Conservation (phyloP, 305 asterid species). For the Petunia hybrid region DNA sequence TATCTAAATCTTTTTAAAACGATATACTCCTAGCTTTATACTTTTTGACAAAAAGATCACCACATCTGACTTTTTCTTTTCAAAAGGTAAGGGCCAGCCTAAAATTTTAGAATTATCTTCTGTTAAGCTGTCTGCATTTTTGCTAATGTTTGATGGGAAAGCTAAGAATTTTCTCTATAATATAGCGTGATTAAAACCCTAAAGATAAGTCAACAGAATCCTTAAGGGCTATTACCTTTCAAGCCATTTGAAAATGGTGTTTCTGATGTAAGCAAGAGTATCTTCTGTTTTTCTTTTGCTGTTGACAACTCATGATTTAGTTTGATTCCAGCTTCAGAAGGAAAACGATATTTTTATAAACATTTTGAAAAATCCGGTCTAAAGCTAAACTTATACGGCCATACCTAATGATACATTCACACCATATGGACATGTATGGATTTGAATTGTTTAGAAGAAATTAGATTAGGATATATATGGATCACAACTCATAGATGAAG, state of each 20-base stretch:
- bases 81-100: slow-evolving; percentile 12
- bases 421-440: not conserved
- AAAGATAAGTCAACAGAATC: not conserved
- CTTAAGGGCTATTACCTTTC: not conserved
- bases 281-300: not conserved
- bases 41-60: not conserved
- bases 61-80: not conserved
- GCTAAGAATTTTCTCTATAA: not conserved
- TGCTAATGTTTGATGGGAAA: slow-evolving; percentile 12
- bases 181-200: not conserved
- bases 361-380: not conserved
- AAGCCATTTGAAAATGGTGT: slow-evolving; percentile 14
- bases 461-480: slow-evolving; percentile 26
- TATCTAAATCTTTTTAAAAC: not conserved
- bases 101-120: slow-evolving; percentile 13
- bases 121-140: slow-evolving; percentile 21
- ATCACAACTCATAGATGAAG: slow-evolving; percentile 7
- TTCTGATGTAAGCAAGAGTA: slow-evolving; percentile 17
- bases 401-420: slow-evolving; percentile 16
- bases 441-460: not conserved
- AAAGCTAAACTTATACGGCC: not conserved
- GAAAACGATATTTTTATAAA: not conserved
- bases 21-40: too few relatives aligned
- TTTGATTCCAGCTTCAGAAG: slow-evolving; percentile 15
- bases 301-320: not conserved